These are phyloP conservation scores for Ceratobasidium sp. DNA, from an alignment of 1,284 basidiomycete genomes.

Conservation along the genomic window DNA sequence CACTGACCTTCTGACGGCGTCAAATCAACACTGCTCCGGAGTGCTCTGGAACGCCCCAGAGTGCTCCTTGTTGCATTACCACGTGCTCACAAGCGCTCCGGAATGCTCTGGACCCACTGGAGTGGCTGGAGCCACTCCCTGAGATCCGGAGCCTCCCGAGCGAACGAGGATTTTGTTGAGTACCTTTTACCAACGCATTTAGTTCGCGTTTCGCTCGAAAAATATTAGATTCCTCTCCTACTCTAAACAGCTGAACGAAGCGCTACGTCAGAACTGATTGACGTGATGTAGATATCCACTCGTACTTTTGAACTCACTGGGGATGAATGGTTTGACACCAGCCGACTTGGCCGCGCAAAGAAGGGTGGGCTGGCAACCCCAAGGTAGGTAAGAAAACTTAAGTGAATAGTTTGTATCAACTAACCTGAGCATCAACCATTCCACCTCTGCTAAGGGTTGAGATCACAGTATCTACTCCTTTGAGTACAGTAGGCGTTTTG, in stretches of 20 bases:
- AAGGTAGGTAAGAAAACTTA: not conserved
- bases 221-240: constrained; percentile 20
- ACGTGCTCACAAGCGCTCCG: too few relatives aligned
- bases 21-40: too few relatives aligned
- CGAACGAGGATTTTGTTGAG: too few relatives aligned
- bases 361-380: constrained; percentile 9
- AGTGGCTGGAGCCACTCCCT: too few relatives aligned
- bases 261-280: not conserved
- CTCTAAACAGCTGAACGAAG: constrained; percentile 18
- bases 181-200: constrained; percentile 34
- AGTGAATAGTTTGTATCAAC: not conserved
- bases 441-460: constrained; percentile 36
- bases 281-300: not conserved
- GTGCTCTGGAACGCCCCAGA: too few relatives aligned
- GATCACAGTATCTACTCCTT: constrained; percentile 40
- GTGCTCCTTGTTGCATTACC: too few relatives aligned
- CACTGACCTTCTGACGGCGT: too few relatives aligned
- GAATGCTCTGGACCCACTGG: too few relatives aligned
- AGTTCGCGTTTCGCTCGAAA: constrained; percentile 39
- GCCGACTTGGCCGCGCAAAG: constrained; percentile 31
- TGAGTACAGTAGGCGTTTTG: too few relatives aligned
- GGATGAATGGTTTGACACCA: constrained; percentile 41
- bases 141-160: too few relatives aligned
- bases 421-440: constrained; percentile 16
- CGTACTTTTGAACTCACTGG: constrained; percentile 39